Conservation (phyloP, 768 basidiomycete genomes). For the Sporobolomyces roseus region DNA sequence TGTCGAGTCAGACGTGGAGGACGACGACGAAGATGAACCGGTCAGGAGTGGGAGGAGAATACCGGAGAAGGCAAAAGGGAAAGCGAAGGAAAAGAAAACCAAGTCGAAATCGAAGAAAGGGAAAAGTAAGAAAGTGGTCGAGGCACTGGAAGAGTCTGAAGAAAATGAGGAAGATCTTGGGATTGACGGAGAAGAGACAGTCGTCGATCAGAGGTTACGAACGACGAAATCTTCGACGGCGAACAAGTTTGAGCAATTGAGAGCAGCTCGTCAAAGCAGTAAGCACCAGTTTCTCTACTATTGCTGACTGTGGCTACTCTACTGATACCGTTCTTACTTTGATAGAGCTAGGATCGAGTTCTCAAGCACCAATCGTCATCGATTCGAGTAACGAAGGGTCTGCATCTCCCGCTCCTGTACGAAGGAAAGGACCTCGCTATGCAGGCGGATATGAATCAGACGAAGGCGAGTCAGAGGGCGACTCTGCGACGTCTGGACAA, state of each 20-base stretch:
- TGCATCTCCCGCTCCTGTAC: not conserved
- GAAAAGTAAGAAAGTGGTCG: no score
- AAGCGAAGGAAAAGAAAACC: not conserved
- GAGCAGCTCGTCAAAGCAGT: constrained; percentile 12
- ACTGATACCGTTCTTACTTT: not conserved
- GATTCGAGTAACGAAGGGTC: not conserved
- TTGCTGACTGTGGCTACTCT: no score
- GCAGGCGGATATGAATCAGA: not conserved
- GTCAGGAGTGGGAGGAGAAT: not conserved
- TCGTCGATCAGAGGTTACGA: constrained; percentile 8
- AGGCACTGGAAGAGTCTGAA: no score
- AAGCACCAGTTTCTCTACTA: not conserved
- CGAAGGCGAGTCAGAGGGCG: not conserved
- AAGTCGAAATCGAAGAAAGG: constrained; percentile 14
- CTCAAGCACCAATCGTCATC: not conserved
- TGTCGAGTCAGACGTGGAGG: not conserved
- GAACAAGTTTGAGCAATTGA: constrained; percentile 13
- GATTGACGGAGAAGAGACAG: constrained; percentile 29
- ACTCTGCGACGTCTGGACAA: not conserved
- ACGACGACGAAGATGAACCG: not conserved
- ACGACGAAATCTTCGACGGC: not conserved
- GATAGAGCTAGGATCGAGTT: not conserved
- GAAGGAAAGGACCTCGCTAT: not conserved
- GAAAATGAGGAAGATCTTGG: constrained; percentile 32
- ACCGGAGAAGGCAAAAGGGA: not conserved